Evolutionary conservation across 2,329 filamentous ascomycete species (phyloP).

Genomic region (Alternaria tenuissima): DNA sequence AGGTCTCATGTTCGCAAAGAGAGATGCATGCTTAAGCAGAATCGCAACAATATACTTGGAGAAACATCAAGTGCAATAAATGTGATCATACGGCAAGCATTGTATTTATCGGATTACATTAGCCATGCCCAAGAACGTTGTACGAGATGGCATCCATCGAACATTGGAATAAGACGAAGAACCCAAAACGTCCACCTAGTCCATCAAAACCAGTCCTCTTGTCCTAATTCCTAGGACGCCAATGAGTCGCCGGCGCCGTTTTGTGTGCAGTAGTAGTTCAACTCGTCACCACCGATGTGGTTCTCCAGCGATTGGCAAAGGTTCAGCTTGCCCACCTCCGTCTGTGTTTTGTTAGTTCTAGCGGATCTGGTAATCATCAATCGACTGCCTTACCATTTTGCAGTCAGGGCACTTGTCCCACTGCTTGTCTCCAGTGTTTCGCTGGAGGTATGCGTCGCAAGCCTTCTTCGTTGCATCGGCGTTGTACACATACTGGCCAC

Average conservation of each 20-base stretch:
- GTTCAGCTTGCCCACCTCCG: conserved; percentile 27
- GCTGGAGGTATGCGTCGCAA: conserved; percentile 30
- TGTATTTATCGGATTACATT: not conserved
- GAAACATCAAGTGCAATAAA: no score
- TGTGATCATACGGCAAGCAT: not conserved
- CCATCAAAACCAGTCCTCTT: not conserved
- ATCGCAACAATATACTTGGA: not conserved
- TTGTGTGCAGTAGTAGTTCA: conserved; percentile 37
- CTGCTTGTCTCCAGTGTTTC: conserved; percentile 37
- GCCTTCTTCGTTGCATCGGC: conserved; percentile 30
- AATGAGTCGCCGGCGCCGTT: conserved; percentile 26
- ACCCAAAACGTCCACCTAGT: not conserved
- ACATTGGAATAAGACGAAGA: not conserved
- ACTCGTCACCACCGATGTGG: conserved; percentile 43
- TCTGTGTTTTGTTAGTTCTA: conserved; percentile 15
- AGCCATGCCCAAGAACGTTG: not conserved
- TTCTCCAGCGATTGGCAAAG: conserved; percentile 30
- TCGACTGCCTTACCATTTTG: conserved; percentile 24
- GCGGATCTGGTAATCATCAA: not conserved
- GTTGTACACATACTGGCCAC: conserved; percentile 33
- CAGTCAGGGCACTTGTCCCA: conserved; percentile 44
- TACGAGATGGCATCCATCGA: not conserved
- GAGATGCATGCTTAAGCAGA: not conserved
- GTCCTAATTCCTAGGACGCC: conserved; percentile 9
- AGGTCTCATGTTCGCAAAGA: no score